Conservation (phyloP, 2,329 filamentous ascomycete genomes). For the Alternaria sp. region DNA sequence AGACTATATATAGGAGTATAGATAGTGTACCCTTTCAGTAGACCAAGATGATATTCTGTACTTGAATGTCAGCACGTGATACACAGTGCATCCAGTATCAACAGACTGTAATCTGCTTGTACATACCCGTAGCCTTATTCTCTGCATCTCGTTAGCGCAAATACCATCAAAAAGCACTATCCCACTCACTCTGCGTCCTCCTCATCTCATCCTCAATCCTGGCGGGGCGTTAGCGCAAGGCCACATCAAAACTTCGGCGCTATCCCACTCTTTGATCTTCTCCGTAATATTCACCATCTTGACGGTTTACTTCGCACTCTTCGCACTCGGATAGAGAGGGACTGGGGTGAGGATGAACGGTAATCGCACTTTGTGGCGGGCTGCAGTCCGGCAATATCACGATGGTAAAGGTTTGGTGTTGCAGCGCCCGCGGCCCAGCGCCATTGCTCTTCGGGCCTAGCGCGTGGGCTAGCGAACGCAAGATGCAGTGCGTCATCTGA, state of each 20-base stretch:
- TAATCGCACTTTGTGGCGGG: conserved; percentile 7
- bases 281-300: conserved; percentile 99
- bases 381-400: conserved; percentile 27
- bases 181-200: conserved; percentile 86
- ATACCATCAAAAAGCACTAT: background rate
- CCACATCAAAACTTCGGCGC: conserved; percentile 33
- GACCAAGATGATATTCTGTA: conserved; percentile 94
- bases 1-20: background rate
- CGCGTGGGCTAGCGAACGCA: conserved; percentile 24
- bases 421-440: conserved; percentile 17
- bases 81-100: background rate
- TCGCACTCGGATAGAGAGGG: conserved; percentile 4
- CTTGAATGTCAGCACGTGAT: conserved; percentile 47
- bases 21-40: conserved; percentile 81
- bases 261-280: conserved; percentile 94
- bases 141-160: conserved; percentile 64
- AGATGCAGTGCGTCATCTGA: conserved; percentile 38
- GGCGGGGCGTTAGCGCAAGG: conserved; percentile 42
- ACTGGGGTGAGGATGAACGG: conserved; percentile 9
- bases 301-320: conserved; percentile 16
- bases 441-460: conserved; percentile 23
- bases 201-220: conserved; percentile 99
- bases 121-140: conserved; percentile 96
- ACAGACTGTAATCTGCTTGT: no score
- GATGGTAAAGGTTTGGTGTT: conserved; percentile 47